Evolutionary conservation across 805 yeast genomes (phyloP), one percentile per base, ranked within the genome.

Genomic region (Kazachstania kunashirensis): DNA sequence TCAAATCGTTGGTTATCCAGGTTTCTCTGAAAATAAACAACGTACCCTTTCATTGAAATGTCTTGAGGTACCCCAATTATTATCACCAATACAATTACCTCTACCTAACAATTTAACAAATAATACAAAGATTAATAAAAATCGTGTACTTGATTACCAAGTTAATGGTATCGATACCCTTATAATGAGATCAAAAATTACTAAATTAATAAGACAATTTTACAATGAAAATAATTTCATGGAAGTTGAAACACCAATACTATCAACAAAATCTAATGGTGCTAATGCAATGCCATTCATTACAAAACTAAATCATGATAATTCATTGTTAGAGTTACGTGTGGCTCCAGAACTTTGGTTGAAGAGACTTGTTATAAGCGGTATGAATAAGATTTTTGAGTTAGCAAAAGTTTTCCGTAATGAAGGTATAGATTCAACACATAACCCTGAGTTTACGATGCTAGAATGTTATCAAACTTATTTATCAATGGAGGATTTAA

Each of bases 311-410:
- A 55, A 58, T 28, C 8, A 14, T 13, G 13, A n/a, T 19, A 25
- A 16, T 18, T 5, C n/a, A 12, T 4, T 63, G 10, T 58, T 85
- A 7, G 78, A 73, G 37, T 57, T 92, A 31, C 63, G 98, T 29
- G 89, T 92, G 2, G 96, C 98, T 0, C 98, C 98, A 0, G 98
- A 89, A 52, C 62, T 92, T 26, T 92, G 96, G 96, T 68, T 92
- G 38, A 92, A 92, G 53, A 71, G 82, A 45, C 61, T 92, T 34
- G 72, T 86, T 2, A 76, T 89, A 24, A 70, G 84, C 6, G 98
- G 98, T 2, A 75, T 88, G 50, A 94, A 88, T 47, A 75, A 73
- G 46, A 79, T 92, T 2, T 92, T 74, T 57, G 97, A 92, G 52
- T 73, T 92, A 36, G 96, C 96, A 0, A 70, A 73, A 36, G 77